Conservation (phyloP, 768 basidiomycete genomes). For the Boletus edulis region DNA sequence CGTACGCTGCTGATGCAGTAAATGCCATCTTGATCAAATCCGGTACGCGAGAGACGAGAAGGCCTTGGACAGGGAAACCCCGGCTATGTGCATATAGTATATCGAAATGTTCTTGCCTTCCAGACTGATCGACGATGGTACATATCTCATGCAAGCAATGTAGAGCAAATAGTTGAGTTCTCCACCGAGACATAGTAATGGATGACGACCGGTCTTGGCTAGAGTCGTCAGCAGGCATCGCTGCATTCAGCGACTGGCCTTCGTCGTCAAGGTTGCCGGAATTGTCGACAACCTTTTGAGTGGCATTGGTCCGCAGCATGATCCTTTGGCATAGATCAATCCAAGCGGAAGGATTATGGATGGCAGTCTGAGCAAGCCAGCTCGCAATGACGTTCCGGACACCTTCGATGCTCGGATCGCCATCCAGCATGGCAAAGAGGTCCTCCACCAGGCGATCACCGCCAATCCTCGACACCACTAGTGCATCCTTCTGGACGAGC, state of each 20-base stretch:
- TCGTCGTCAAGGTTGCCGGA: constrained; percentile 79
- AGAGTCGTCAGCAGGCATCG: constrained; percentile 32
- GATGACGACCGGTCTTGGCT: constrained; percentile 34
- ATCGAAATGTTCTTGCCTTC: constrained; percentile 82
- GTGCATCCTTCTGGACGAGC: constrained; percentile 92
- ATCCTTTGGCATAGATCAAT: constrained; percentile 97
- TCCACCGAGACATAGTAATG: constrained; percentile 79
- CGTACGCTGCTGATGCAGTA: constrained; percentile 94
- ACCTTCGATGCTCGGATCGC: constrained; percentile 90
- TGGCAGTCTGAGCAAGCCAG: constrained; percentile 94
- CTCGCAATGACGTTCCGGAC: constrained; percentile 90
- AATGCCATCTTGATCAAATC: constrained; percentile 99
- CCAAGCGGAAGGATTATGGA: constrained; percentile 94
- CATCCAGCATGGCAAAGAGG: constrained; percentile 92
- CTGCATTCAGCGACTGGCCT: constrained; percentile 82
- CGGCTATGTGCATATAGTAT: constrained; percentile 62
- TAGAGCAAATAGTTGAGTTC: constrained; percentile 93
- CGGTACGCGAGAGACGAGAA: constrained; percentile 82
- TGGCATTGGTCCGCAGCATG: constrained; percentile 90
- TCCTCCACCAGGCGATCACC: constrained; percentile 94
- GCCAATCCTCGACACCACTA: constrained; percentile 88
- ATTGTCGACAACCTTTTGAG: constrained; percentile 69
- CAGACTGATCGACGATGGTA: constrained; percentile 65
- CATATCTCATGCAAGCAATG: constrained; percentile 92
- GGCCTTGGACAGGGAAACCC: constrained; percentile 54